These are phyloP conservation scores for Volvox africanus DNA, from an alignment of 139 green algal species.

Conservation along the genomic window DNA sequence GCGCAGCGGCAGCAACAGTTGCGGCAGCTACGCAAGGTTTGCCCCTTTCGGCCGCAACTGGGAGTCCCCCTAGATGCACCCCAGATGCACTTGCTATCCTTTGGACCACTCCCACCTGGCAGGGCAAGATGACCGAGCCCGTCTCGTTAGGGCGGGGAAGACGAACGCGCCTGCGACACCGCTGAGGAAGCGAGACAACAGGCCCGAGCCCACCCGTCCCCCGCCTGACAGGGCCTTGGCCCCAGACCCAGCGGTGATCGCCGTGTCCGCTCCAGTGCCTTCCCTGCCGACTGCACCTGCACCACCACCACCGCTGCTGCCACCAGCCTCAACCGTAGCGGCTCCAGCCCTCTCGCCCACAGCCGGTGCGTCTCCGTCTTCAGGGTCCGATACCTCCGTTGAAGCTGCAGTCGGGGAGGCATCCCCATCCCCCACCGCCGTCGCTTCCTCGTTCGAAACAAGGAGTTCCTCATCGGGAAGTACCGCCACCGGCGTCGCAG, in stretches of 20 bases:
- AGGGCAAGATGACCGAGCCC: neutral
- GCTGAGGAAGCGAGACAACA: slow-evolving; percentile 7
- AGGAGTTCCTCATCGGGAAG: neutral
- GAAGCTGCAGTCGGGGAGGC: neutral
- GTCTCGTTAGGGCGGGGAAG: neutral
- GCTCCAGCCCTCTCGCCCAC: neutral
- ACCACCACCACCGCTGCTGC: neutral
- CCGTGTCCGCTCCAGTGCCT: neutral
- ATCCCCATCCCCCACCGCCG: neutral
- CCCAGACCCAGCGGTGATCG: neutral
- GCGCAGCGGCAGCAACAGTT: too few species aligned
- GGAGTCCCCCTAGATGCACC: too few species aligned
- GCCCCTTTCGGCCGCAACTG: too few species aligned
- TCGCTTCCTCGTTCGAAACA: neutral
- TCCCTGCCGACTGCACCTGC: neutral
- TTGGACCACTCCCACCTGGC: neutral
- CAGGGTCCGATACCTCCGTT: neutral
- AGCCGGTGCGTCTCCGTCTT: neutral
- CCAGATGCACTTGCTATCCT: too few species aligned
- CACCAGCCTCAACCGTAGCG: neutral
- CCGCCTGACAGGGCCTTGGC: neutral
- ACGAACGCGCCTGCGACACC: neutral
- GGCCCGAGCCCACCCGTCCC: neutral
- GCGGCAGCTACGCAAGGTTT: too few species aligned
- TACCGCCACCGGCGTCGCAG: neutral